Conservation (phyloP, 2,329 filamentous ascomycete genomes). For the Pseudopyricularia cyperi region DNA sequence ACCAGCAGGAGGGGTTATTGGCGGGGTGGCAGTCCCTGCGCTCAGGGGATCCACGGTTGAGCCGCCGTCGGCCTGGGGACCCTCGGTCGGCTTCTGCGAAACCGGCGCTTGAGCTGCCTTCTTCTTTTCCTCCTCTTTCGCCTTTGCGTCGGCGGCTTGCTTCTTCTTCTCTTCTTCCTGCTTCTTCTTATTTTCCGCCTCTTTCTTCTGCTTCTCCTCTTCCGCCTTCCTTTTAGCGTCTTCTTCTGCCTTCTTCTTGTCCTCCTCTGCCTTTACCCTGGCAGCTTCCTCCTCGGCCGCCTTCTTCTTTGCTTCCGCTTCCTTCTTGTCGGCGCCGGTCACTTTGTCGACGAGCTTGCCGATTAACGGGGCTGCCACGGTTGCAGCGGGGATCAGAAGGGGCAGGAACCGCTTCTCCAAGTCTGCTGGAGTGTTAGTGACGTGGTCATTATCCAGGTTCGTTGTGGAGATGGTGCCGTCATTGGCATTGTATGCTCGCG, state of each 20-base stretch:
- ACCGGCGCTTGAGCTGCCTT: not conserved
- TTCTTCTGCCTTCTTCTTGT: not conserved
- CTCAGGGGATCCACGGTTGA: not conserved
- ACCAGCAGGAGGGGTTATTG: not conserved
- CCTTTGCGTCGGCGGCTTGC: not conserved
- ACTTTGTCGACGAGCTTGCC: not conserved
- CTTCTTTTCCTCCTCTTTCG: not conserved
- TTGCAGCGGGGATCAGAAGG: not conserved
- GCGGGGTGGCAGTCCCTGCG: not conserved
- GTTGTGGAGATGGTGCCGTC: not conserved
- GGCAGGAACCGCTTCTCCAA: not conserved
- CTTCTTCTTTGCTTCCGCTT: not conserved
- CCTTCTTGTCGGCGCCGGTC: not conserved
- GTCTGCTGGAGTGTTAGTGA: not conserved
- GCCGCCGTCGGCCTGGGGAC: not conserved
- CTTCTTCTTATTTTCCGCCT: not conserved
- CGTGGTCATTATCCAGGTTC: not conserved
- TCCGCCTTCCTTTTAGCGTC: not conserved
- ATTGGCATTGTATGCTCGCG: not conserved
- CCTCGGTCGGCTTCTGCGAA: not conserved
- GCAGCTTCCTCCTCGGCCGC: not conserved
- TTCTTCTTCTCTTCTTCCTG: not conserved
- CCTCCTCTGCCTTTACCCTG: not conserved
- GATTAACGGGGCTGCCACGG: not conserved
- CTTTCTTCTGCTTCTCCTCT: not conserved